Base-by-base conservation (phyloP, 371 early-diverging fungal genomes). In the Mortierella sp. region DNA sequence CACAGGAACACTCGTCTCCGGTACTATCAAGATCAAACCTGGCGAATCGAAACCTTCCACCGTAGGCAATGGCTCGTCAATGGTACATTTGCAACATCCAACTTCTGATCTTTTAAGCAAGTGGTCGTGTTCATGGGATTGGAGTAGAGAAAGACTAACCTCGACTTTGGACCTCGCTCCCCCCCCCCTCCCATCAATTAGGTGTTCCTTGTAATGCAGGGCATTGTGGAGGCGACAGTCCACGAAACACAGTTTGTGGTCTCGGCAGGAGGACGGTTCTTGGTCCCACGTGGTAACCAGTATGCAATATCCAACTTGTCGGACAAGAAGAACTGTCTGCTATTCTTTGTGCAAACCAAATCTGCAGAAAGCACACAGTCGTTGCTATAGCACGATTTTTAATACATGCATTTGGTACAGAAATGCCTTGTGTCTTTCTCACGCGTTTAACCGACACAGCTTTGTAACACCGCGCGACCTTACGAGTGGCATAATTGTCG, bases 301-400 rank as follows among this genome's bases (percentile, higher is more conserved):
- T 74, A 74, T 29, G 60, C 60, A 25, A 55, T 74, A 14, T 21
- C 27, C 31, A 74, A 74, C 37, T 9, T 67, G 25, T 61, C 64
- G 22, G 22, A 13, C 13, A 59, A 45, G 28, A 56, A 40, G 27
- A 68, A 68, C 22, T 56, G 57, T 14, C 24, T 27, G 19, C 21
- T 74, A 54, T 74, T 63, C 43, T 74, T 74, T 59, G 60, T 68
- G 8, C 76, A 69, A 50, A 45, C 62, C 22, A 72, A 65, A 34
- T 7, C 10, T 10, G 10, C 4, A 4, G 34, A 34, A 4, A 34
- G 7, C 34, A 10, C 34, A 34, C 34, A 34, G 34, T 34, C 7
- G 34, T 7, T 7, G 34, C 34, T 7, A 34, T 34, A 34, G 10
- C 10, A 34, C 34, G 10, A 10, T 7, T 34, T 34, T 10, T n/a